phyloP scores from a whole-genome alignment of 495 filamentous ascomycete species.

The Hypoxylon perforatum region DNA sequence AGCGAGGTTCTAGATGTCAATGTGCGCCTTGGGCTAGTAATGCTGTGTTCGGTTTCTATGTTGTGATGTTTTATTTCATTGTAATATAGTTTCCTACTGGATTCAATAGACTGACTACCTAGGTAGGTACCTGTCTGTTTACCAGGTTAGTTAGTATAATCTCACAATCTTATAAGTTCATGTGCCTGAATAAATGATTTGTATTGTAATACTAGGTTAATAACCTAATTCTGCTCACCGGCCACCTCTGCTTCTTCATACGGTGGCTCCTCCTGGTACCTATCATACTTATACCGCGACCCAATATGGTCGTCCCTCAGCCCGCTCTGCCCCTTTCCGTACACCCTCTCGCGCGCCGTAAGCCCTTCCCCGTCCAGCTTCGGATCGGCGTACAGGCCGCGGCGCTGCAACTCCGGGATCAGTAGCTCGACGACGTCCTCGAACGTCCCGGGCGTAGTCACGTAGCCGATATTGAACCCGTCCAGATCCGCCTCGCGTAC shows the following conservation, averaged over 20 bases:
- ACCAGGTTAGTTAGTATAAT: neutral
- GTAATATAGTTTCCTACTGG: neutral
- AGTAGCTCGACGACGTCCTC: constrained; percentile 59
- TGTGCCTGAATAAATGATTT: neutral
- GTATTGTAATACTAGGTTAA: neutral
- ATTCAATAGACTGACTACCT: neutral
- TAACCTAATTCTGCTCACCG: constrained; percentile 5
- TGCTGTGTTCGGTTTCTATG: too few species aligned
- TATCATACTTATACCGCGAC: constrained; percentile 67
- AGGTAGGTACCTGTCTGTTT: too few species aligned
- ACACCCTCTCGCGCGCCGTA: constrained; percentile 70
- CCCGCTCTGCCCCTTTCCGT: constrained; percentile 66
- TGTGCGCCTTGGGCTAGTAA: too few species aligned
- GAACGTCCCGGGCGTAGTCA: constrained; percentile 57
- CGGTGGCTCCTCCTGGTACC: constrained; percentile 63
- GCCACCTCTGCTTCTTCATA: constrained; percentile 34
- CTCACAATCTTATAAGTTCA: neutral
- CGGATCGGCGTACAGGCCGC: constrained; percentile 51
- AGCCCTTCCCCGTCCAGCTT: constrained; percentile 53
- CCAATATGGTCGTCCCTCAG: constrained; percentile 65
- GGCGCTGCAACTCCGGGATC: constrained; percentile 54
- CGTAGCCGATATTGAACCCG: constrained; percentile 68
- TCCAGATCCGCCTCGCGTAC: constrained; percentile 70
- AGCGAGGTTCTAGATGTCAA: neutral
- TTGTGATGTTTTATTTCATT: neutral